Evolutionary conservation across 345 rosid species (phyloP).

Genomic region (Kandelia obovata): DNA sequence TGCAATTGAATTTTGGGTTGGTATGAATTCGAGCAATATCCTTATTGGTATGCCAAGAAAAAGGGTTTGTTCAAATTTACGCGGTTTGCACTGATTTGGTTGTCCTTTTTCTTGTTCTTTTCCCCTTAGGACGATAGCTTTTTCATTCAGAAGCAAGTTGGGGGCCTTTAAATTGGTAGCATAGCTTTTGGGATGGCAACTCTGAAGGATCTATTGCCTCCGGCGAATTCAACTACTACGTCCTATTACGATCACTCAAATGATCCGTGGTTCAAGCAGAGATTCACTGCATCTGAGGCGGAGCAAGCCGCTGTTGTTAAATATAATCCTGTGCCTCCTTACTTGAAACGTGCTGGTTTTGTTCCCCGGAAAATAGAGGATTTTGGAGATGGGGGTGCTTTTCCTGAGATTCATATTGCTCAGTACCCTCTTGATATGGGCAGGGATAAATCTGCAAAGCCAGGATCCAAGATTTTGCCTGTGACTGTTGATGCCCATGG

Average conservation of each 20-base stretch:
- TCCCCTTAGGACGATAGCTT: neutral
- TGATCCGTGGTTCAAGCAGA: constrained; percentile 92
- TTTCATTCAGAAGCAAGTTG: neutral
- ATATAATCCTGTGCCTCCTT: constrained; percentile 61
- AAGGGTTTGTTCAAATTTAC: too few species aligned
- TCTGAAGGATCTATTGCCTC: constrained; percentile 68
- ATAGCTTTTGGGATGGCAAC: constrained; percentile 40
- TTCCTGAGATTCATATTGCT: constrained; percentile 87
- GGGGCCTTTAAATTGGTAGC: neutral
- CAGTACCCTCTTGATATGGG: constrained; percentile 95
- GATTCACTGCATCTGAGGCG: constrained; percentile 44
- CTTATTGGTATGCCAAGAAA: too few species aligned
- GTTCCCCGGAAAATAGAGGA: constrained; percentile 81
- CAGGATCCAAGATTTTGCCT: constrained; percentile 74
- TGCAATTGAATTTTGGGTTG: too few species aligned
- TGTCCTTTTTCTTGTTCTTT: neutral
- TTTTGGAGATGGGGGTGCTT: constrained; percentile 97
- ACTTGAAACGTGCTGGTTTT: constrained; percentile 67
- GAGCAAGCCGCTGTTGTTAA: constrained; percentile 39
- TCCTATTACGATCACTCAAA: constrained; percentile 74
- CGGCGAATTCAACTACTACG: constrained; percentile 49
- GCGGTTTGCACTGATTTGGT: neutral
- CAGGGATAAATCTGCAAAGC: constrained; percentile 55
- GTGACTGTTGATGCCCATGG: constrained; percentile 87
- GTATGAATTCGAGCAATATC: too few species aligned